Percentiles rank a stretch among this genome's conserved stretches.
These are phyloP conservation scores for Penicillium concentricum DNA, from an alignment of 2,329 filamentous ascomycete genomes.

Conservation along the genomic window DNA sequence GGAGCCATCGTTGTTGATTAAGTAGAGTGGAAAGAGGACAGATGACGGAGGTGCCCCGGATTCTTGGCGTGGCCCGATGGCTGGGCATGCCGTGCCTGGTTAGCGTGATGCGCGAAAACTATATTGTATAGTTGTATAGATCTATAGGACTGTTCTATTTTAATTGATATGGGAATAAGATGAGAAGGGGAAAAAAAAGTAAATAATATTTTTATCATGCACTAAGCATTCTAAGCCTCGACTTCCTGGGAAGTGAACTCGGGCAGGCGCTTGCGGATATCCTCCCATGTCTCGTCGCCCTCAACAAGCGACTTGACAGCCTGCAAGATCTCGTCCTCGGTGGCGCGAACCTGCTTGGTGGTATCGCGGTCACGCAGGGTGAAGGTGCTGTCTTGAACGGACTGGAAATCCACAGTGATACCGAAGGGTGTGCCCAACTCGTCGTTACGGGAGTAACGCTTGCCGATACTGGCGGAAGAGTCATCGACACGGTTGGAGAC, in stretches of 20 bases:
- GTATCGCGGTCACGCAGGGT: slow-evolving; percentile 89
- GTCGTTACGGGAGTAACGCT: slow-evolving; percentile 91
- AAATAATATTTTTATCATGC: slow-evolving; percentile 18
- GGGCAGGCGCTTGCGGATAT: slow-evolving; percentile 75
- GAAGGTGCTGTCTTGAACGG: slow-evolving; percentile 78
- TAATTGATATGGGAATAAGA: not conserved
- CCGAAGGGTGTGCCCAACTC: slow-evolving; percentile 93
- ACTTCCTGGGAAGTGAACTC: slow-evolving; percentile 75
- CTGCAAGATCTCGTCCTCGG: slow-evolving; percentile 73
- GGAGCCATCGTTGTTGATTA: slow-evolving; percentile 37
- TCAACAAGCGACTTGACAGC: slow-evolving; percentile 66
- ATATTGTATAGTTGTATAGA: not conserved
- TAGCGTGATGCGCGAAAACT: slow-evolving; percentile 4
- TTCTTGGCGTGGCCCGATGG: slow-evolving; percentile 29
- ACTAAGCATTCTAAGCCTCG: slow-evolving; percentile 37
- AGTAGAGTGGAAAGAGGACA: slow-evolving; percentile 21
- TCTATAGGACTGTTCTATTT: not conserved
- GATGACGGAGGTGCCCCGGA: slow-evolving; percentile 25
- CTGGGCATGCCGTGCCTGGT: slow-evolving; percentile 8
- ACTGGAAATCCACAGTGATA: slow-evolving; percentile 95
- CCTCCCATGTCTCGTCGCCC: slow-evolving; percentile 64
- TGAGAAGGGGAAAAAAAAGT: slow-evolving; percentile 3
- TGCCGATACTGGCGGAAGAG: slow-evolving; percentile 87
- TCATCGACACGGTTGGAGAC: slow-evolving; percentile 86
- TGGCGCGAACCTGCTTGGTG: slow-evolving; percentile 84